Conservation (phyloP, 305 asterid species). For the Solanum hybrid region DNA sequence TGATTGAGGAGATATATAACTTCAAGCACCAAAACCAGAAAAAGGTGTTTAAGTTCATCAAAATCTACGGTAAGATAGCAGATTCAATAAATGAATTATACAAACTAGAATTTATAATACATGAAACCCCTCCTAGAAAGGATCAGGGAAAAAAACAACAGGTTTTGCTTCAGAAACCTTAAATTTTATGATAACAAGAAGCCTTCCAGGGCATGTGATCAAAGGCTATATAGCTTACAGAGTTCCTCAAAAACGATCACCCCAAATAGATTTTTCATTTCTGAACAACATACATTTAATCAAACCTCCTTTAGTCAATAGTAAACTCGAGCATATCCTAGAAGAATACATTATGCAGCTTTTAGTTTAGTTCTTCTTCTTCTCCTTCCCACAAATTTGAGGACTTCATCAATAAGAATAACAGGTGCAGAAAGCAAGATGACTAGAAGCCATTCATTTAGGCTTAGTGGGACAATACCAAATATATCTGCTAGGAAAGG, state of each 20-base stretch:
- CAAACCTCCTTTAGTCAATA: background rate
- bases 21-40: background rate
- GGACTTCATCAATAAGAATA: slow-evolving; percentile 63
- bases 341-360: slow-evolving; percentile 20
- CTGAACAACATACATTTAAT: slow-evolving; percentile 1
- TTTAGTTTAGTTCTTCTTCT: slow-evolving; percentile 43
- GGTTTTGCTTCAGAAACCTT: background rate
- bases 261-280: background rate
- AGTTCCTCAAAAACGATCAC: background rate
- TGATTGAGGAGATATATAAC: background rate
- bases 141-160: background rate
- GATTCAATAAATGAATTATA: background rate
- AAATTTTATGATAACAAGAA: background rate
- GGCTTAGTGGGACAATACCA: slow-evolving; percentile 61
- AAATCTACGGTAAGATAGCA: background rate
- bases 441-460: slow-evolving; percentile 71
- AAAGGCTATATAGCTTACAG: background rate
- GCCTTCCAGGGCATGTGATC: background rate
- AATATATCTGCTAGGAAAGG: slow-evolving; percentile 73
- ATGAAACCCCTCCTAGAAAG: background rate
- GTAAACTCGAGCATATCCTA: background rate
- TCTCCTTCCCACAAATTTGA: slow-evolving; percentile 70
- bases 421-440: slow-evolving; percentile 65
- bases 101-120: background rate
- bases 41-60: background rate